Base-by-base conservation (phyloP, 2,329 filamentous ascomycete genomes). In the Aspergillus sclerotialis region DNA sequence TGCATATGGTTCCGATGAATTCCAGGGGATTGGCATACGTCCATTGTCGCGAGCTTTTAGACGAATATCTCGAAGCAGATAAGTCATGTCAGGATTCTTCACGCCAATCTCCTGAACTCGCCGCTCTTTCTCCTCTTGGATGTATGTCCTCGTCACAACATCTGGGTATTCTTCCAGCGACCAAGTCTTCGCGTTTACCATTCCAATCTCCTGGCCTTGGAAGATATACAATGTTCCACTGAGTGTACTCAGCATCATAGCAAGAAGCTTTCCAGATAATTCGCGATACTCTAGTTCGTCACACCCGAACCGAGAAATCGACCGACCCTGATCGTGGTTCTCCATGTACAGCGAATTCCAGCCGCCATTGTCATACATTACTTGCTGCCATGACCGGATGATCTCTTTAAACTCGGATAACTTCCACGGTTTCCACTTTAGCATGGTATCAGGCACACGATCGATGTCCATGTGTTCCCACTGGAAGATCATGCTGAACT, bases 401-500 rank as follows among this genome's bases (percentile, higher is more conserved):
- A 69, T 66, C 3, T 53, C 45, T 45, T 76, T 76, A 38, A 78
- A 43, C 17, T 69, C 56, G 0, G 68, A 60, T 11, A 77, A 60
- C 10, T 57, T 63, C 52, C 63, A 78, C 7, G 40, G 48, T 17
- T 46, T 43, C 18, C 68, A 72, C 36, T 71, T 65, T 48, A 75
- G 64, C 58, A 45, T 60, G 52, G 34, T 35, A 5, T 32, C 70
- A 15, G 64, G 56, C 1, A 70, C 77, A 11, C 79, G 58, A 45
- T 76, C 70, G 10, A 80, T 43, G 19, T 48, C 42, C 4, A 42
- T 73, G 2, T 76, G 67, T 39, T 50, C 46, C 19, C 51, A 31
- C 12, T 52, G 76, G 55, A 84, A 84, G 2, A 82, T 76, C 80
- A 84, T 84, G 50, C 77, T 73, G 26, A 84, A 60, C 53, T 83